Conservation (phyloP, 2,329 filamentous ascomycete species). For the Calonectria multiphialidica region DNA sequence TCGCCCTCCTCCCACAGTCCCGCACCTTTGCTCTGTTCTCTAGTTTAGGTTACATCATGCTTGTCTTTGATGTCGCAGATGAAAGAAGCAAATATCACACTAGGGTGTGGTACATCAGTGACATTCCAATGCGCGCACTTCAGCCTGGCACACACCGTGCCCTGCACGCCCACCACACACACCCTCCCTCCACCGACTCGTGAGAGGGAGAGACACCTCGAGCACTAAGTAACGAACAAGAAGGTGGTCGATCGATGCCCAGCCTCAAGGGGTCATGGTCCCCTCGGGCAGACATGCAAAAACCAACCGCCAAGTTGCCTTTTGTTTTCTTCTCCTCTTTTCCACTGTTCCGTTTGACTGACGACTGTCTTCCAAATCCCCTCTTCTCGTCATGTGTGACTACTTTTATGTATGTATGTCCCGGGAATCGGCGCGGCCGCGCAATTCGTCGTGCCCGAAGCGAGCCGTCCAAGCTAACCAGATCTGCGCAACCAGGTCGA, state of each 20-base stretch:
- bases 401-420: slow-evolving; percentile 41
- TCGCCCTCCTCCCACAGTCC: slow-evolving; percentile 20
- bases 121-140: slow-evolving; percentile 25
- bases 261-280: slow-evolving; percentile 3
- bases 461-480: slow-evolving; percentile 6
- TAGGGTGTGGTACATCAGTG: slow-evolving; percentile 23
- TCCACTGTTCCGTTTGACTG: not conserved
- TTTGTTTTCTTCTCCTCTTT: not conserved
- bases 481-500: slow-evolving; percentile 31
- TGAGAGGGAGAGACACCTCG: slow-evolving; percentile 5
- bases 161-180: slow-evolving; percentile 18
- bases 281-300: not conserved
- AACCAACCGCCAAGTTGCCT: not conserved
- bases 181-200: slow-evolving; percentile 12
- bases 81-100: slow-evolving; percentile 39
- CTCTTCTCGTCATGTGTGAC: slow-evolving; percentile 34
- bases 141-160: slow-evolving; percentile 1
- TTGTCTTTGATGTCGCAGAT: slow-evolving; percentile 26
- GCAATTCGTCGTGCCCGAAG: not conserved
- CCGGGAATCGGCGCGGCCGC: not conserved
- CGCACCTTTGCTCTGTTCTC: slow-evolving; percentile 21
- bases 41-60: slow-evolving; percentile 30
- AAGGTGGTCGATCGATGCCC: slow-evolving; percentile 1
- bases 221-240: not conserved
- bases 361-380: not conserved